A percentile compares a stretch with the other conserved stretches of the same genome.
Evolutionary conservation across 2,329 filamentous ascomycete genomes (phyloP).

Genomic region (Monosporascus sp.): DNA sequence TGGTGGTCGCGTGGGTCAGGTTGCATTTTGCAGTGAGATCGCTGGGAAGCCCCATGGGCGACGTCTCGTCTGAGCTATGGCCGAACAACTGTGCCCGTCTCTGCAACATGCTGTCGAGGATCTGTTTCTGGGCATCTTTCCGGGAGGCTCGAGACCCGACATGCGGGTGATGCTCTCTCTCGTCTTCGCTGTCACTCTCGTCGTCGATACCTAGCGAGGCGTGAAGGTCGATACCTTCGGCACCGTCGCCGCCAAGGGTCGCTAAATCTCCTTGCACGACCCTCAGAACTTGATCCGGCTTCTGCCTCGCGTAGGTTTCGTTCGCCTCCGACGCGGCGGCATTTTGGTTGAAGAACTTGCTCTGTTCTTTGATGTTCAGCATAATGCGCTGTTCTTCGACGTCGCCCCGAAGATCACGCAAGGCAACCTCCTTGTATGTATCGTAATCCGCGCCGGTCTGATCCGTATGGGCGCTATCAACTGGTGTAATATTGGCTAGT

Average conservation of each 20-base stretch:
- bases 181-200: conserved; percentile 63
- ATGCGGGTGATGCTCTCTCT: conserved; percentile 48
- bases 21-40: conserved; percentile 54
- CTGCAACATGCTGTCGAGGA: conserved; percentile 60
- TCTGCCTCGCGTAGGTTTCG: conserved; percentile 60
- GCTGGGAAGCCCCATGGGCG: conserved; percentile 50
- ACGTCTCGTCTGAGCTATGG: conserved; percentile 40
- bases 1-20: conserved; percentile 82
- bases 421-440: conserved; percentile 66
- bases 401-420: conserved; percentile 75
- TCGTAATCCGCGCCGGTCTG: conserved; percentile 66
- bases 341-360: conserved; percentile 65
- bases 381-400: conserved; percentile 71
- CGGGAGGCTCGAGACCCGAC: conserved; percentile 68
- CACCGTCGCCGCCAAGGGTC: conserved; percentile 40
- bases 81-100: conserved; percentile 56
- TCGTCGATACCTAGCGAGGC: conserved; percentile 64
- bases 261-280: conserved; percentile 59
- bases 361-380: conserved; percentile 84
- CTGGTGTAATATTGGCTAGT: conserved; percentile 78
- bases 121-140: conserved; percentile 57
- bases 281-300: conserved; percentile 62
- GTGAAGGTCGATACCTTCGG: conserved; percentile 55
- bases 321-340: conserved; percentile 40
- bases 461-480: conserved; percentile 63